Conservation (phyloP, 495 filamentous ascomycete species). For the Aspergillus leporis region DNA sequence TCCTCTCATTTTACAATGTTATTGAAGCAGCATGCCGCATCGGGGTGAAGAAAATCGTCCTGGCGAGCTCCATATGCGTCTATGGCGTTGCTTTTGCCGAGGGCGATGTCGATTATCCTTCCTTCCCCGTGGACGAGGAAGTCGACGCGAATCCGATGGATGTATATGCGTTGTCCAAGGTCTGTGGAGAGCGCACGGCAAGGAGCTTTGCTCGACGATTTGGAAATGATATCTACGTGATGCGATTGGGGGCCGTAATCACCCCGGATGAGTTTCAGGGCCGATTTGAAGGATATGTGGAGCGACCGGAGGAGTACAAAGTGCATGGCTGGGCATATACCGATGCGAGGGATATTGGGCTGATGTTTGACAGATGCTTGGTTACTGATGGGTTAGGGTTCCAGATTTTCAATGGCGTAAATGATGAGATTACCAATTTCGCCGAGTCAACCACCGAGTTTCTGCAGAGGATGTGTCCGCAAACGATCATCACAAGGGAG, state of each 20-base stretch:
- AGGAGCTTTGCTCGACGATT: slow-evolving; percentile 56
- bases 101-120: slow-evolving; percentile 54
- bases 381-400: slow-evolving; percentile 54
- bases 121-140: slow-evolving; percentile 59
- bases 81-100: slow-evolving; percentile 62
- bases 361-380: slow-evolving; percentile 55
- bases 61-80: slow-evolving; percentile 56
- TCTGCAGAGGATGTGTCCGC: slow-evolving; percentile 46
- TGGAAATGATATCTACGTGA: slow-evolving; percentile 56
- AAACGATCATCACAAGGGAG: slow-evolving; percentile 48
- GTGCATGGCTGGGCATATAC: slow-evolving; percentile 62
- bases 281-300: slow-evolving; percentile 49
- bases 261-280: slow-evolving; percentile 58
- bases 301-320: slow-evolving; percentile 48
- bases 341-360: slow-evolving; percentile 59
- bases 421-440: slow-evolving; percentile 54
- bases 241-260: slow-evolving; percentile 60
- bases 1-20: slow-evolving; percentile 56
- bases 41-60: slow-evolving; percentile 60
- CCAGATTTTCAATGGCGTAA: slow-evolving; percentile 63
- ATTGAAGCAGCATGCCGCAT: slow-evolving; percentile 62
- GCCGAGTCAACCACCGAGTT: slow-evolving; percentile 46
- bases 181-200: slow-evolving; percentile 57
- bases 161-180: slow-evolving; percentile 59
- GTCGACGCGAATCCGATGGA: slow-evolving; percentile 55